Conservation (phyloP, 495 filamentous ascomycete species). For the Patellaria atrata region DNA sequence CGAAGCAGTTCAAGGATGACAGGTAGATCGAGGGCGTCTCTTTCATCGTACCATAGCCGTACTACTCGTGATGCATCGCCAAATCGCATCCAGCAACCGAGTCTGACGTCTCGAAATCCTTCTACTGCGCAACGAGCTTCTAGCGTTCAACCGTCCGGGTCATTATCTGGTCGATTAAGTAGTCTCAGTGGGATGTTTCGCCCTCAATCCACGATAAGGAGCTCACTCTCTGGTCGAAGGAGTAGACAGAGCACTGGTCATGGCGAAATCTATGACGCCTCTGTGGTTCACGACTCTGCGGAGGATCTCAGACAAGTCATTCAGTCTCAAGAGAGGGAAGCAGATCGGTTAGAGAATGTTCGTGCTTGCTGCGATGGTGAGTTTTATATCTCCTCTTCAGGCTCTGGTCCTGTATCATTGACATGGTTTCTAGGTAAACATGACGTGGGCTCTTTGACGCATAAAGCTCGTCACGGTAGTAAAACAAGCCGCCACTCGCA, state of each 20-base stretch:
- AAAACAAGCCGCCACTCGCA: slow-evolving; percentile 9
- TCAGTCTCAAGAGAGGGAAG: slow-evolving; percentile 45
- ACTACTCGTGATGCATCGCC: slow-evolving; percentile 43
- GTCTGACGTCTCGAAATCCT: slow-evolving; percentile 2
- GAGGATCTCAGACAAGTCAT: slow-evolving; percentile 67
- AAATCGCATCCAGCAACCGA: slow-evolving; percentile 31
- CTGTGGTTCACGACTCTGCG: slow-evolving; percentile 56
- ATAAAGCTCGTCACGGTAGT: slow-evolving; percentile 11
- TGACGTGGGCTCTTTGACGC: slow-evolving; percentile 48
- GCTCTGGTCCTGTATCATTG: slow-evolving; percentile 2
- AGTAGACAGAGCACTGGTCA: slow-evolving; percentile 16
- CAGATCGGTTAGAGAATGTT: slow-evolving; percentile 80
- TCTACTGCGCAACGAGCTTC: slow-evolving; percentile 3
- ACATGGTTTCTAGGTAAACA: slow-evolving; percentile 50
- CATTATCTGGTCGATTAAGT: slow-evolving; percentile 23
- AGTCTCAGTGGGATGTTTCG: slow-evolving; percentile 19
- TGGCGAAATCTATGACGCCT: slow-evolving; percentile 51
- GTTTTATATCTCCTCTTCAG: slow-evolving; percentile 20
- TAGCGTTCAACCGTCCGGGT: slow-evolving; percentile 5
- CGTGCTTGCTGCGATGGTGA: slow-evolving; percentile 93
- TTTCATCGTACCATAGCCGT: slow-evolving; percentile 73
- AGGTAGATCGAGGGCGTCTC: slow-evolving; percentile 46
- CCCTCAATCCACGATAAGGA: slow-evolving; percentile 9
- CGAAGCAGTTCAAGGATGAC: slow-evolving; percentile 39
- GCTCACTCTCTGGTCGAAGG: slow-evolving; percentile 21